These are phyloP conservation scores for Colletotrichum scovillei DNA, from an alignment of 2,329 filamentous ascomycete species.

Conservation along the genomic window DNA sequence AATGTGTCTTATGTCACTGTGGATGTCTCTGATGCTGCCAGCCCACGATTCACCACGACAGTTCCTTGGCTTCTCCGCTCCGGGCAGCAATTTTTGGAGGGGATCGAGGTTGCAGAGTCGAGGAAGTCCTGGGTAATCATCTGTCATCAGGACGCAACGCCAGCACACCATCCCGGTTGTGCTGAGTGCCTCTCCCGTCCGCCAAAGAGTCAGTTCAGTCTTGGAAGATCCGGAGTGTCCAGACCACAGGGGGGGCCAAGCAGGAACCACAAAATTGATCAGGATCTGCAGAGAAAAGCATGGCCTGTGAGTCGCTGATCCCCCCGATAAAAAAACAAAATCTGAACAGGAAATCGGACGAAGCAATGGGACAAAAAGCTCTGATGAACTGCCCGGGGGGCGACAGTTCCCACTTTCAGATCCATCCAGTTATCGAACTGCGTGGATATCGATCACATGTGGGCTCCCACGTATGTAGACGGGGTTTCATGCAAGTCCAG, in stretches of 20 bases:
- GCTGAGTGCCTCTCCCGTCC: slow-evolving; percentile 3
- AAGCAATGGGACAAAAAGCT: slow-evolving; percentile 2
- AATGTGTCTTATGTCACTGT: slow-evolving; percentile 21
- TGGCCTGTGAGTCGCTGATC: slow-evolving; percentile 25
- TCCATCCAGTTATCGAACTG: neutral
- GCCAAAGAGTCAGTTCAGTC: slow-evolving; percentile 23
- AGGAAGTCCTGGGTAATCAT: slow-evolving; percentile 15
- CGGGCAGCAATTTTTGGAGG: slow-evolving; percentile 16
- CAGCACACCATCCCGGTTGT: slow-evolving; percentile 24
- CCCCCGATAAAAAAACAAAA: neutral
- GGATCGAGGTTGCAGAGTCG: slow-evolving; percentile 1
- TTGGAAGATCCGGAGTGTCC: slow-evolving; percentile 8
- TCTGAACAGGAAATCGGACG: slow-evolving; percentile 15
- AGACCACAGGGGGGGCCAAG: slow-evolving; percentile 12
- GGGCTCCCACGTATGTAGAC: neutral
- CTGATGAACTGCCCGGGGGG: slow-evolving; percentile 22
- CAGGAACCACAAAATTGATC: slow-evolving; percentile 21
- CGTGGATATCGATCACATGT: neutral
- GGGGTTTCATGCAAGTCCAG: neutral
- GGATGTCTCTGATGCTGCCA: slow-evolving; percentile 2
- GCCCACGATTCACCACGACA: neutral
- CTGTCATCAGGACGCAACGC: slow-evolving; percentile 30
- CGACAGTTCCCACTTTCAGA: slow-evolving; percentile 10
- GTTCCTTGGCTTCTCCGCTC: slow-evolving; percentile 15
- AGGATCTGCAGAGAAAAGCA: slow-evolving; percentile 22